Evolutionary conservation across 2,329 filamentous ascomycete species (phyloP), one percentile per base, ranked within the genome.

Genomic region (Aspergillus aculeatus): DNA sequence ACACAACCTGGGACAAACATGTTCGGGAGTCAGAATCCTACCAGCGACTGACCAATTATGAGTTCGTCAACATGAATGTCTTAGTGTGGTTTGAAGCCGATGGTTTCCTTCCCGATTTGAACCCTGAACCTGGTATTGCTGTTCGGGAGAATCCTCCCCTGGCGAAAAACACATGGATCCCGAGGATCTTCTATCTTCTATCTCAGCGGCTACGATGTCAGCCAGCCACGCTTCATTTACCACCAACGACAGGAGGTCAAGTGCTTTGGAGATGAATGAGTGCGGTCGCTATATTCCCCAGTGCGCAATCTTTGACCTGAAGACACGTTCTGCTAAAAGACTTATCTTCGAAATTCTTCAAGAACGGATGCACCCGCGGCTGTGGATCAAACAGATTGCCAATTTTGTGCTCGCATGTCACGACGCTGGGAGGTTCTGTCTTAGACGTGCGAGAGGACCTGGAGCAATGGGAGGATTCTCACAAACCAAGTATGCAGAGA

Each of bases 11-110:
- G 0, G 85, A 88, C 11, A 12, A 65, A 0, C 79, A 79, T 0
- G 82, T 86, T 0, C 79, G 77, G 50, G 77, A 79, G 0, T 90
- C 87, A 0, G 74, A 73, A 1, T 85, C 84, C 0, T 86, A 91
- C 62, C 87, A 91, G 67, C 79, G 87, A 1, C 67, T 90, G 7
- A 66, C 90, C 1, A 73, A 74, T 2, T 90, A 90, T 62, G 60
- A 74, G 0, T 84, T 91, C 64, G 85, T 78, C 0, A 82, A 77
- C 1, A 67, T 87, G 12, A 71, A 73, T 0, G 78, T 80, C 51
- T 62, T 87, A 3, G 73, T 89, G 0, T 80, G 86, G 0, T 86
- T 81, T 52, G 84, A 86, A 68, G 78, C 75, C 0, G 86, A 89
- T 68, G 86, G 85, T 0, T 89, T 86, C 61, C 64, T 81, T 16